Conservation (phyloP, 192 early-diverging fungal genomes). For the Entomortierella beljakovae region DNA sequence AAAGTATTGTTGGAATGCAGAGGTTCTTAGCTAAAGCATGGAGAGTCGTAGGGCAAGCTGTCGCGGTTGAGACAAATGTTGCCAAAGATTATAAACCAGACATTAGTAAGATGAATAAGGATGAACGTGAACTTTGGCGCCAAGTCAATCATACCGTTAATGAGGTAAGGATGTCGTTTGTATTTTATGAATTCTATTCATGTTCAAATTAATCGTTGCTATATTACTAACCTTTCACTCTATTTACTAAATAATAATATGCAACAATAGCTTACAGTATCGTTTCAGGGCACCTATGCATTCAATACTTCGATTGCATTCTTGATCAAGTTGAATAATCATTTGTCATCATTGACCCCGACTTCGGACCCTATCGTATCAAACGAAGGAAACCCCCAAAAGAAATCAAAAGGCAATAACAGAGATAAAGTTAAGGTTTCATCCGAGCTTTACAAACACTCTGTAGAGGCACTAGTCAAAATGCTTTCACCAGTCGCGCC, state of each 20-base stretch:
- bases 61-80: too few species aligned
- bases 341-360: constrained; percentile 35
- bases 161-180: too few species aligned
- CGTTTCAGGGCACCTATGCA: constrained; percentile 55
- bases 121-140: constrained; percentile 65
- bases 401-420: constrained; percentile 4
- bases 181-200: too few species aligned
- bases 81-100: constrained; percentile 1
- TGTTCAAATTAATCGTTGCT: constrained; percentile 1
- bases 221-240: neutral
- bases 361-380: neutral
- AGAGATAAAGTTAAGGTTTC: constrained; percentile 14
- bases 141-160: constrained; percentile 63
- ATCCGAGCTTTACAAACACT: constrained; percentile 65
- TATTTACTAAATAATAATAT: too few species aligned
- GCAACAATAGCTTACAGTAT: constrained; percentile 49
- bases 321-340: constrained; percentile 84
- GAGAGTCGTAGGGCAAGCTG: constrained; percentile 61
- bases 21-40: constrained; percentile 79
- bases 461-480: constrained; percentile 67
- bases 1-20: constrained; percentile 93
- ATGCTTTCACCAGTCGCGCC: constrained; percentile 83
- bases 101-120: constrained; percentile 48
- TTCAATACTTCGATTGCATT: constrained; percentile 90
- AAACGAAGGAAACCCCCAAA: neutral